Conservation (phyloP, 2,329 filamentous ascomycete genomes). For the Exophiala alcalophila region DNA sequence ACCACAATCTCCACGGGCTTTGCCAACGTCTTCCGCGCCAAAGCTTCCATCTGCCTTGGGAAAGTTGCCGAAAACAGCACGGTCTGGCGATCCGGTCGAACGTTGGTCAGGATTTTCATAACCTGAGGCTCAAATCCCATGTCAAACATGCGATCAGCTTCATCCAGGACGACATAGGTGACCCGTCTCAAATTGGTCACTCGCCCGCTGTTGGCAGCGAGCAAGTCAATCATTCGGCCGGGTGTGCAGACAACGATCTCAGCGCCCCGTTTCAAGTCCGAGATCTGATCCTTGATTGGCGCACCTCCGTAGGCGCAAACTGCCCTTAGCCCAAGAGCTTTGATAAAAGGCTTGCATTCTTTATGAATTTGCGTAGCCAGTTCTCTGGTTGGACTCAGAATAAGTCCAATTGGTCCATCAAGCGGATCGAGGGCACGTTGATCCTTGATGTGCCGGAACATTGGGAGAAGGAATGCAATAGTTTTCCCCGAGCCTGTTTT, state of each 20-base stretch:
- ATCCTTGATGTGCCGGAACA: slow-evolving; percentile 98
- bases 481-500: slow-evolving; percentile 99
- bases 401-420: slow-evolving; percentile 82
- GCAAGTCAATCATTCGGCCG: slow-evolving; percentile 89
- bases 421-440: slow-evolving; percentile 76
- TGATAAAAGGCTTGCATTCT: slow-evolving; percentile 92
- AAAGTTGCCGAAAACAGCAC: slow-evolving; percentile 97
- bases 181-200: slow-evolving; percentile 88
- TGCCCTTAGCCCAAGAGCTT: slow-evolving; percentile 76
- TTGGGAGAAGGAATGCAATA: slow-evolving; percentile 88
- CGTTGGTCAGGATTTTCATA: slow-evolving; percentile 90
- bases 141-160: slow-evolving; percentile 98
- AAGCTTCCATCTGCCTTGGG: slow-evolving; percentile 83
- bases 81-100: slow-evolving; percentile 87
- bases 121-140: slow-evolving; percentile 99
- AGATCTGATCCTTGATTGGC: slow-evolving; percentile 96
- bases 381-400: slow-evolving; percentile 93
- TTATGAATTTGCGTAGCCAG: slow-evolving; percentile 89
- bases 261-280: slow-evolving; percentile 88
- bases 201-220: slow-evolving; percentile 89
- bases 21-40: slow-evolving; percentile 83
- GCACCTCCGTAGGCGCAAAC: slow-evolving; percentile 94
- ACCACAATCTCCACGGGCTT: slow-evolving; percentile 89
- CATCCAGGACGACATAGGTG: slow-evolving; percentile 91
- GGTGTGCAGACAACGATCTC: slow-evolving; percentile 95